These are phyloP conservation scores for Aegle marmelos DNA, from an alignment of 345 rosid species.

Conservation along the genomic window DNA sequence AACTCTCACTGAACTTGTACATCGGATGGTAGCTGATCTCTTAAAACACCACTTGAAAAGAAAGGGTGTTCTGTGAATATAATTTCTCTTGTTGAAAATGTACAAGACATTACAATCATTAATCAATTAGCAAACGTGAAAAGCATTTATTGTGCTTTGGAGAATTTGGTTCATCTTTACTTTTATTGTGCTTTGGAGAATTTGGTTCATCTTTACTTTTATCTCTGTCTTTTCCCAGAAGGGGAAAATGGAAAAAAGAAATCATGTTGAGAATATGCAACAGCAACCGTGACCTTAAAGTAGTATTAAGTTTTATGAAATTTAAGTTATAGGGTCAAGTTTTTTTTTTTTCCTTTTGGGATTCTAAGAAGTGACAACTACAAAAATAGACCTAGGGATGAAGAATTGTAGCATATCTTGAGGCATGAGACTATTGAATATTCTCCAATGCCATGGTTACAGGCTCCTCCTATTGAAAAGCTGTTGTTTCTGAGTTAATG, in stretches of 20 bases:
- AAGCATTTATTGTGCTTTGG: not conserved
- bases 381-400: not conserved
- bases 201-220: not conserved
- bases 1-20: slow-evolving; percentile 16
- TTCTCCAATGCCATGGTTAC: not conserved
- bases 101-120: not conserved
- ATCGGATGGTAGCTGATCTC: slow-evolving; percentile 18
- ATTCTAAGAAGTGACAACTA: not conserved
- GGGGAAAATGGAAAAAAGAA: not conserved
- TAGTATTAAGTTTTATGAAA: not conserved
- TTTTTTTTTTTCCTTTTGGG: too few species aligned
- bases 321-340: not conserved
- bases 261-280: not conserved
- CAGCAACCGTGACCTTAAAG: not conserved
- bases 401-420: not conserved
- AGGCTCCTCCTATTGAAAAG: not conserved
- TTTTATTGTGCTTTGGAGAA: not conserved
- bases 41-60: slow-evolving; percentile 3
- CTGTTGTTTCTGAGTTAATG: not conserved
- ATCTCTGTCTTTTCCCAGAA: rapidly evolving
- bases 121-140: not conserved
- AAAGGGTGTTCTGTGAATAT: slow-evolving; percentile 12
- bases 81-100: slow-evolving; percentile 1
- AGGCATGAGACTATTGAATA: not conserved
- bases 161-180: not conserved